Evolutionary conservation across 306 rosid species (phyloP).

Genomic region (Trifolium dubium): DNA sequence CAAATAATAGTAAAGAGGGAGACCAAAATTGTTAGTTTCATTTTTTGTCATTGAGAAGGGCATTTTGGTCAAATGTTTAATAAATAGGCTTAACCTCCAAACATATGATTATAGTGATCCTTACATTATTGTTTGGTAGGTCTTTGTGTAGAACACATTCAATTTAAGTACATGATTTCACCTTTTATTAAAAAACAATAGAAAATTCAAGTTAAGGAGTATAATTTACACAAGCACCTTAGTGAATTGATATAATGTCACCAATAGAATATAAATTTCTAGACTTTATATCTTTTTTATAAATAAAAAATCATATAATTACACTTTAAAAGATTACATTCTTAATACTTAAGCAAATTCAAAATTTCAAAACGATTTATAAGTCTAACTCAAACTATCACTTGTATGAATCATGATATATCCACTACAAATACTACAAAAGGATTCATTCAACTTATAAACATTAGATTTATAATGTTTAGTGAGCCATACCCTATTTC

Average conservation of each 20-base stretch:
- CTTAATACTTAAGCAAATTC: slow-evolving; percentile 13
- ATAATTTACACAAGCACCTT: slow-evolving; percentile 34
- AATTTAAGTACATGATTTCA: slow-evolving; percentile 35
- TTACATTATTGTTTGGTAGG: slow-evolving; percentile 33
- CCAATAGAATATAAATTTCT: background rate
- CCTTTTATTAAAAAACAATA: slow-evolving; percentile 22
- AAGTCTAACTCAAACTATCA: slow-evolving; percentile 7
- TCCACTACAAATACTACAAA: background rate
- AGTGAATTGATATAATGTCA: slow-evolving; percentile 34
- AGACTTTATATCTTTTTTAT: background rate
- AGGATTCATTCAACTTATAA: slow-evolving; percentile 24
- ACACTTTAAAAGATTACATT: background rate
- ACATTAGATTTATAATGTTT: background rate
- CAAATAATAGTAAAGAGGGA: slow-evolving; percentile 3
- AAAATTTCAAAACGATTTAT: background rate
- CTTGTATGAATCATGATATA: slow-evolving; percentile 24
- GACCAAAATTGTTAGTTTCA: slow-evolving; percentile 1
- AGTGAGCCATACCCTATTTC: slow-evolving; percentile 1
- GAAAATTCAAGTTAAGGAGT: slow-evolving; percentile 37
- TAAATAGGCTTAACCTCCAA: slow-evolving; percentile 22
- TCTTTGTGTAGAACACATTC: slow-evolving; percentile 32
- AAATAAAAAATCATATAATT: background rate
- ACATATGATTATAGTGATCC: slow-evolving; percentile 13
- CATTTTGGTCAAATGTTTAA: slow-evolving; percentile 6
- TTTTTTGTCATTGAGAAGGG: slow-evolving; percentile 18